Evolutionary conservation across 768 basidiomycete species (phyloP).

Genomic region (Hypsizygus marmoreus): DNA sequence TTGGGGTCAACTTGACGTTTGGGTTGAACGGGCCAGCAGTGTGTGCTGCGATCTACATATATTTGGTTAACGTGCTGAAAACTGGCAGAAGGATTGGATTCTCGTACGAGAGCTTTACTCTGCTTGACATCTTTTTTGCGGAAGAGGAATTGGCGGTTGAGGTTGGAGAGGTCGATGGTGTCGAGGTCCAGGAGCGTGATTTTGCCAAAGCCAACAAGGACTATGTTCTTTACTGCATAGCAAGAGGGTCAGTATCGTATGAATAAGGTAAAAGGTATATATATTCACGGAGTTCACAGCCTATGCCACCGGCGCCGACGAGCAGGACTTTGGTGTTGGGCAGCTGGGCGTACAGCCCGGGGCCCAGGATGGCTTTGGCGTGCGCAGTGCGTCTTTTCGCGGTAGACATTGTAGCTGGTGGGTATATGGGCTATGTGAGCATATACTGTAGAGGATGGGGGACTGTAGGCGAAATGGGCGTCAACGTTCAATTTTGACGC

Average conservation of each 20-base stretch:
- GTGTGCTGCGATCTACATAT: slow-evolving; percentile 71
- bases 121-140: slow-evolving; percentile 97
- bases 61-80: slow-evolving; percentile 1
- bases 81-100: background rate
- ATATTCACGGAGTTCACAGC: slow-evolving; percentile 88
- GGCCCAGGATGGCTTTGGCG: slow-evolving; percentile 78
- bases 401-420: slow-evolving; percentile 39
- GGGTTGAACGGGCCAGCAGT: slow-evolving; percentile 87
- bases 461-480: background rate
- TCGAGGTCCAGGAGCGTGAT: slow-evolving; percentile 95
- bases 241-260: background rate
- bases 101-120: slow-evolving; percentile 84
- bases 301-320: slow-evolving; percentile 96
- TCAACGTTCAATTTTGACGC: slow-evolving; percentile 16
- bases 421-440: background rate
- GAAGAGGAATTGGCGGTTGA: slow-evolving; percentile 97
- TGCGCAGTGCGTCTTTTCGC: slow-evolving; percentile 57
- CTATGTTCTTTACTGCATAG: slow-evolving; percentile 87
- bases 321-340: slow-evolving; percentile 73
- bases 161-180: slow-evolving; percentile 96
- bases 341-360: slow-evolving; percentile 63
- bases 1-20: slow-evolving; percentile 80
- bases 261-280: background rate
- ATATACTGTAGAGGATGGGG: background rate
- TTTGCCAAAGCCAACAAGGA: slow-evolving; percentile 88